Base-by-base conservation (phyloP, 1,139 yeast species). In the Torulaspora globosa region DNA sequence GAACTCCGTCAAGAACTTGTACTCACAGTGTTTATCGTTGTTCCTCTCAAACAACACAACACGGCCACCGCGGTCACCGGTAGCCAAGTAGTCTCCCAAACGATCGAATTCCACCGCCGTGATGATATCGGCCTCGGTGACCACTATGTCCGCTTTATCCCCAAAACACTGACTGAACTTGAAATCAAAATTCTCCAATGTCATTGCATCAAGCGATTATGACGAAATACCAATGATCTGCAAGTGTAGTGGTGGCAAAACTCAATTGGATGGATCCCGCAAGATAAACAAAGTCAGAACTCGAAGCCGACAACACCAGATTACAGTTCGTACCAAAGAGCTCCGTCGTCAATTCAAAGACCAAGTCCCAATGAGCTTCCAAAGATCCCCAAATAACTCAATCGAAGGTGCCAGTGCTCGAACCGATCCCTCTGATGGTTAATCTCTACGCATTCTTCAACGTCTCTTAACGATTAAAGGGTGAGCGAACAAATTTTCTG, bases 1-100 rank as follows among this genome's bases (percentile, higher is more conserved):
- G 67, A 94, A 94, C 68, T 94, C 99, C 21, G 98, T 92, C 65
- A 87, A 84, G 69, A 94, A 94, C 62, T 88, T 81, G 70, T 94
- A 94, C 67, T 94, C 98, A 67, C 97, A 92, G 50, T 65, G 63
- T 65, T 82, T 81, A 64, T 85, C 69, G 57, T 82, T 84, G 66
- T 88, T 89, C 58, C 97, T 78, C 68, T 92, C 97, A 69, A 94
- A 94, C 47, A 94, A 71, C 11, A 94, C 99, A 34, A 94, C 97
- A 57, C 99, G 78, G 21, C 99, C 99, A 42, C 99, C 99, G 63
- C 92, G 84, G 70, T 94, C 99, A 51, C 99, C 99, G 1, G 98
- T 92, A 49, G 98, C 99, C 51, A 94, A 73, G 62, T 84, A 94
- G 66, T 92, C 88, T 41, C 99, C 99, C 12, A 94, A 80, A 63